Evolutionary conservation across 192 early-diverging fungal genomes (phyloP), one percentile per base, ranked within the genome.

Genomic region (Mortierella hygrophila): DNA sequence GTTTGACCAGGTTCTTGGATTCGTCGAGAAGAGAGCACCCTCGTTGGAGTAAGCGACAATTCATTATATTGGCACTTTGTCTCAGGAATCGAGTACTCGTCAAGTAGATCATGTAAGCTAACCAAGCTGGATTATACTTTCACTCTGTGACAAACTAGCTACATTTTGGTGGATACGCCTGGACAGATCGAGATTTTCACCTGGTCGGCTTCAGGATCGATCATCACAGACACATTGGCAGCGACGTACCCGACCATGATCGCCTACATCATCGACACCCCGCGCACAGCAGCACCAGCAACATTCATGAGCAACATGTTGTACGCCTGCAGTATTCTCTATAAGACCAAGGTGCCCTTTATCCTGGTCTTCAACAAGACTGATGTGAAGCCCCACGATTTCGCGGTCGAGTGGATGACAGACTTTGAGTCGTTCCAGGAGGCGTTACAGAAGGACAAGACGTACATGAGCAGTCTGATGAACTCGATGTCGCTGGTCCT

Each of bases 271-370:
- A 96, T 99, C 81, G 98, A 99, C 88, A 99, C 98, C 49, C 97
- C 98, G 2, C 94, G 98, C 46, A 96, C 96, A 15, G 94, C 96
- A 29, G 89, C 90, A 63, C 98, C 98, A 10, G 96, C 96, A 20
- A 99, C 98, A 3, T 99, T 99, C 88, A 98, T 99, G 97, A 95
- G 95, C 80, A 99, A 99, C 90, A 98, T 99, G 97, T 91, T 99
- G 74, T 99, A 99, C 88, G 98, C 98, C 41, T 97, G 97, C 88
- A 94, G 92, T 69, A 99, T 99, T 85, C 92, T 99, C 49, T 99
- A 99, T 93, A 98, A 98, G 85, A 99, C 98, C 44, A 96, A 96
- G 86, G 89, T 99, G 38, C 98, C 98, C 32, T 99, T 99, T 77
- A 91, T 99, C 44, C 89, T 99, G 55, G 96, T 96, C 6, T 99